Conservation (phyloP, 129 eudicot genomes). For the Tanacetum coccineum region DNA sequence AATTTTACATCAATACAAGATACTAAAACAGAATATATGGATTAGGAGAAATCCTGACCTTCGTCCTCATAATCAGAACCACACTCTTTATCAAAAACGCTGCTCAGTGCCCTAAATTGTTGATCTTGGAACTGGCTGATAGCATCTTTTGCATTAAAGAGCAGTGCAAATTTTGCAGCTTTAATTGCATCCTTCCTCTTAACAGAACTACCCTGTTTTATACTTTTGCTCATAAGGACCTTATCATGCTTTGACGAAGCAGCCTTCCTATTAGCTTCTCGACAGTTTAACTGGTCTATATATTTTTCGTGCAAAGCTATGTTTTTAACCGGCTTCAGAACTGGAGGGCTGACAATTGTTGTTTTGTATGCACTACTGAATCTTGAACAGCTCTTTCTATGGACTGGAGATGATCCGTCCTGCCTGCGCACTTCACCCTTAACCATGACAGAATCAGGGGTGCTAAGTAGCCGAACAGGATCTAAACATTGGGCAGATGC, state of each 20-base stretch:
- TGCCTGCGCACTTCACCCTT: background rate
- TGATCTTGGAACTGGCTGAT: constrained; percentile 37
- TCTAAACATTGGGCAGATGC: background rate
- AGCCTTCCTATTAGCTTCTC: constrained; percentile 65
- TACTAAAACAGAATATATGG: background rate
- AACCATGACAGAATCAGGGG: background rate
- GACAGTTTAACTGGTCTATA: constrained; percentile 56
- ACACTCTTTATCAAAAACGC: constrained; percentile 25
- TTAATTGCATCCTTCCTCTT: constrained; percentile 36
- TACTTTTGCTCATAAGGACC: background rate
- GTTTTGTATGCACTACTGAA: constrained; percentile 25
- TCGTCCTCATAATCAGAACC: constrained; percentile 18
- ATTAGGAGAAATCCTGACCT: constrained; percentile 3
- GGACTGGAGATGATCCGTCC: constrained; percentile 43
- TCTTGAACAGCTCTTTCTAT: constrained; percentile 35
- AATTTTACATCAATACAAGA: background rate
- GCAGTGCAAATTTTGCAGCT: constrained; percentile 57
- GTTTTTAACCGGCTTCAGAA: constrained; percentile 68
- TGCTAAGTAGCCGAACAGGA: background rate
- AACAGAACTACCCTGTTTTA: constrained; percentile 6
- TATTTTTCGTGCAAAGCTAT: constrained; percentile 71
- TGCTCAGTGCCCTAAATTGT: constrained; percentile 28
- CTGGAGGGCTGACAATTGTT: constrained; percentile 57
- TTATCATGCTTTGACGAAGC: constrained; percentile 32
- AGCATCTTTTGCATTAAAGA: constrained; percentile 56